phyloP scores from a whole-genome alignment of 495 filamentous ascomycete species.

The Penicillium fimorum region DNA sequence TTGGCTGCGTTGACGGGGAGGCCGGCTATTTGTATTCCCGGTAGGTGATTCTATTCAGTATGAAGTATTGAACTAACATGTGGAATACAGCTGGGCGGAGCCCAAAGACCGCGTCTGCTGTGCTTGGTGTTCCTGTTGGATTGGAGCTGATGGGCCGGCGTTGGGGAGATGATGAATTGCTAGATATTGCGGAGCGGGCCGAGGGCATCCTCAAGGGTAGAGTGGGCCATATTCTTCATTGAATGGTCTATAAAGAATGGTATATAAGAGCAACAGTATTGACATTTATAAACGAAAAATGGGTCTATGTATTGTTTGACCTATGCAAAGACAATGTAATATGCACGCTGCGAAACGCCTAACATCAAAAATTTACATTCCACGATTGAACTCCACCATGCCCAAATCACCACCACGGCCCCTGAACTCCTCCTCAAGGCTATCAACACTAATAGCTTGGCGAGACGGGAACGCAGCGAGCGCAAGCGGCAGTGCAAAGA shows the following conservation, averaged over 20 bases:
- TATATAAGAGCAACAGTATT: neutral
- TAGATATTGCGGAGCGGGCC: conserved; percentile 48
- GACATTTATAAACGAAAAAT: conserved; percentile 5
- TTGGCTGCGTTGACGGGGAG: conserved; percentile 60
- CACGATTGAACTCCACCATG: conserved; percentile 87
- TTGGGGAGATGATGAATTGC: conserved; percentile 52
- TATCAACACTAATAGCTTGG: conserved; percentile 69
- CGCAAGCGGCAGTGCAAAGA: conserved; percentile 74
- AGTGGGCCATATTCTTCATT: conserved; percentile 42
- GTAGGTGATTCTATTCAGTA: conserved; percentile 14
- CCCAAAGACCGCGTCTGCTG: conserved; percentile 43
- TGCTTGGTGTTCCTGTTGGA: conserved; percentile 58
- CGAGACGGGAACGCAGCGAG: conserved; percentile 89
- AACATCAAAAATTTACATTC: conserved; percentile 56
- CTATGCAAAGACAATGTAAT: conserved; percentile 5
- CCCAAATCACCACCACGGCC: conserved; percentile 69
- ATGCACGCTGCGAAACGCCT: conserved; percentile 12
- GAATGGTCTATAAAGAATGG: neutral
- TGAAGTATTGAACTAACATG: neutral
- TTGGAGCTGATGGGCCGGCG: conserved; percentile 61
- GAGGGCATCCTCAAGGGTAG: conserved; percentile 45
- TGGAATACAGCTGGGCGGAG: conserved; percentile 42
- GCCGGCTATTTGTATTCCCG: conserved; percentile 62
- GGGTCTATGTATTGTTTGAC: conserved; percentile 3
- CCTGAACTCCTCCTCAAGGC: conserved; percentile 80